Conservation (phyloP, 306 rosid species). For the Medicago lupulina region DNA sequence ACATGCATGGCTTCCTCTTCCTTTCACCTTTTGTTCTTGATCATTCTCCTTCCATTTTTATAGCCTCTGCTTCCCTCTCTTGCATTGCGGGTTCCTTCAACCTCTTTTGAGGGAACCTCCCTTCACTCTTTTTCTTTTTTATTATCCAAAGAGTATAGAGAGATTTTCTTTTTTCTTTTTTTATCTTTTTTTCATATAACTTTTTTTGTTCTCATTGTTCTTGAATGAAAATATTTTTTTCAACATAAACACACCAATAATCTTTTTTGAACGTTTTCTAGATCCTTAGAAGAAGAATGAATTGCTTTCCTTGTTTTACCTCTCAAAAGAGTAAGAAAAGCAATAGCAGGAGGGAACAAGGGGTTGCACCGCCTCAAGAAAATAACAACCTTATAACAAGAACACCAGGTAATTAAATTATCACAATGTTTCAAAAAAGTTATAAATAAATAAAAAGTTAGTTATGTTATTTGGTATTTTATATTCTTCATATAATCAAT, state of each 20-base stretch:
- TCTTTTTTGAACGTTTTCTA: slow-evolving; percentile 9
- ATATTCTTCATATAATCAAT: background rate
- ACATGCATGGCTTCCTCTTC: slow-evolving; percentile 49
- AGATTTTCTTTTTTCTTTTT: background rate
- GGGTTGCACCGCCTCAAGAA: slow-evolving; percentile 15
- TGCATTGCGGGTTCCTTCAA: slow-evolving; percentile 76
- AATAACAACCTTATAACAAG: slow-evolving; percentile 35
- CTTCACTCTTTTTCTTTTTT: background rate
- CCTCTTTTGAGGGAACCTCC: slow-evolving; percentile 71
- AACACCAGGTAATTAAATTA: slow-evolving; percentile 49
- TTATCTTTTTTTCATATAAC: no score
- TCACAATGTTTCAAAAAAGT: background rate
- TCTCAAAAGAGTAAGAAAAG: slow-evolving; percentile 61
- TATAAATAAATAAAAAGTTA: no score
- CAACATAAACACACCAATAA: background rate
- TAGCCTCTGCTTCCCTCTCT: slow-evolving; percentile 36
- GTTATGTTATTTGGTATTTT: background rate
- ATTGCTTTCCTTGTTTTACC: slow-evolving; percentile 82
- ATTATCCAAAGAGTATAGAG: background rate
- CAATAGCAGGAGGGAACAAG: slow-evolving; percentile 51
- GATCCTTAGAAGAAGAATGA: slow-evolving; percentile 51
- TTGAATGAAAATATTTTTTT: background rate
- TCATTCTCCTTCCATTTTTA: slow-evolving; percentile 15
- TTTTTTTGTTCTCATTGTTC: background rate
- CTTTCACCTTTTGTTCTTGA: slow-evolving; percentile 30